These are phyloP conservation scores for Escallonia herrerae DNA, from an alignment of 129 eudicot species.

Conservation along the genomic window DNA sequence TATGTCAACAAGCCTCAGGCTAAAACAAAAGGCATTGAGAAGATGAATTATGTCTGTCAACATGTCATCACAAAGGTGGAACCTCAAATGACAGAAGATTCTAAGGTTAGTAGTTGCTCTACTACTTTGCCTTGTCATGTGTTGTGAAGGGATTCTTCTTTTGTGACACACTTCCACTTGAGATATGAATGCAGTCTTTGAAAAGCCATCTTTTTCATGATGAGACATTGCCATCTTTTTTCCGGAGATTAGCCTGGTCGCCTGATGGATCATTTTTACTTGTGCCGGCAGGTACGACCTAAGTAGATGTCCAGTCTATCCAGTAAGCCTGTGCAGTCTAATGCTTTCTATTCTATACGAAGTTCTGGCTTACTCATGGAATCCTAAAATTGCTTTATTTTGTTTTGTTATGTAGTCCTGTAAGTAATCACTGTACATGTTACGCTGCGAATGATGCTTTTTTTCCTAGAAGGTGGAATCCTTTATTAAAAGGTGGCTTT, in stretches of 20 bases:
- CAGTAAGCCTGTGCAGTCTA: too few relatives aligned
- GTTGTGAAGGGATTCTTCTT: background rate
- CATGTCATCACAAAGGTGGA: constrained; percentile 76
- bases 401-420: too few relatives aligned
- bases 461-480: too few relatives aligned
- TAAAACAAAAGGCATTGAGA: constrained; percentile 71
- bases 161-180: constrained; percentile 19
- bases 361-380: too few relatives aligned
- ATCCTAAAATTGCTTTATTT: too few relatives aligned
- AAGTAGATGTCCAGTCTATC: background rate
- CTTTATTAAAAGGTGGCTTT: too few relatives aligned
- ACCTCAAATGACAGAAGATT: constrained; percentile 52
- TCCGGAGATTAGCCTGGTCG: constrained; percentile 96
- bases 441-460: too few relatives aligned
- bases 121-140: background rate
- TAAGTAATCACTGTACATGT: too few relatives aligned
- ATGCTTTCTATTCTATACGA: too few relatives aligned
- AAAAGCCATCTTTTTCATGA: constrained; percentile 88
- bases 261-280: constrained; percentile 96
- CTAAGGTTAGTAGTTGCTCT: constrained; percentile 49
- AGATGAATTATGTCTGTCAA: constrained; percentile 65
- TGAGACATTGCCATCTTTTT: constrained; percentile 95
- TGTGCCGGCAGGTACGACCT: constrained; percentile 87
- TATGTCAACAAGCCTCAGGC: constrained; percentile 72
- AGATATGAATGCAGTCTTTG: constrained; percentile 39